These are phyloP conservation scores for Cenchrus americanus DNA, from an alignment of 176 grass and related monocot species.

Conservation along the genomic window DNA sequence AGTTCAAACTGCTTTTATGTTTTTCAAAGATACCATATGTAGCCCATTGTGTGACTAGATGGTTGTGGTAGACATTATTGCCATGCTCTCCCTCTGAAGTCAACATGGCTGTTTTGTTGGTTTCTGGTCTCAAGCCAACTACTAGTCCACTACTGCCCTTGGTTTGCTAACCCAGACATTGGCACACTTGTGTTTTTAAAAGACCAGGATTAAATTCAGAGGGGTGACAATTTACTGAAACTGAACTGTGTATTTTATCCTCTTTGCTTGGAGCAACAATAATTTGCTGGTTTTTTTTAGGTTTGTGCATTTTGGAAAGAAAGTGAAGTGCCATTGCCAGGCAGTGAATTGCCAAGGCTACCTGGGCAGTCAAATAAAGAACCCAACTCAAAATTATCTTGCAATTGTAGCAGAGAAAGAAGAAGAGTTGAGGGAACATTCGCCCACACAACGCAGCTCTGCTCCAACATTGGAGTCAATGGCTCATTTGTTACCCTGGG, in stretches of 20 bases:
- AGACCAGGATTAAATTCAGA: background rate
- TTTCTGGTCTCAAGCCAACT: background rate
- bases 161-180: background rate
- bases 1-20: background rate
- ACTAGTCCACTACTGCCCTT: background rate
- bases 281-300: constrained; percentile 40
- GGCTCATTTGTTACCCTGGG: constrained; percentile 53
- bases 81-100: background rate
- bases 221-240: background rate
- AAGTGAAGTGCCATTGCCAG: constrained; percentile 78
- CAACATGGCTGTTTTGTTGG: background rate
- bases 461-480: constrained; percentile 33
- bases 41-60: background rate
- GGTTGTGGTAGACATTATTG: background rate
- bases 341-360: constrained; percentile 83
- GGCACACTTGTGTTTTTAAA: constrained; percentile 3
- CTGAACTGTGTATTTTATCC: background rate
- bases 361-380: constrained; percentile 83
- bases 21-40: background rate
- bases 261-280: background rate
- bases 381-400: constrained; percentile 37
- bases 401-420: constrained; percentile 2
- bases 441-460: background rate
- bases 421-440: background rate
- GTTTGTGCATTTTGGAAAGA: constrained; percentile 95